Conservation (phyloP, 306 rosid genomes). For the Lithocarpus polystachyus region DNA sequence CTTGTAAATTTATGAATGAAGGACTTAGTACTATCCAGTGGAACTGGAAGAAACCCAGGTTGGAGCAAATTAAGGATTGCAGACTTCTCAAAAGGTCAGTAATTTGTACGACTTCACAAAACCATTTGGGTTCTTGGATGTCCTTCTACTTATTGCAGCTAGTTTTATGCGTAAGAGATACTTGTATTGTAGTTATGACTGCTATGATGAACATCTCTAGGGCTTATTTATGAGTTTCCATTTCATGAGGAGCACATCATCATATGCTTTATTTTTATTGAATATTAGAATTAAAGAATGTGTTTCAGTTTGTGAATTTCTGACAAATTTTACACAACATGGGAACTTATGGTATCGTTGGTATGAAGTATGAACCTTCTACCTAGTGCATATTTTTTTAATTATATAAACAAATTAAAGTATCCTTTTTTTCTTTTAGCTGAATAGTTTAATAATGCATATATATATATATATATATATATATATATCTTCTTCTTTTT, state of each 20-base stretch:
- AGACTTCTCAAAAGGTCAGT: background rate
- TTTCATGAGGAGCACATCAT: background rate
- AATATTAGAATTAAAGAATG: background rate
- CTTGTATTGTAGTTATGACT: background rate
- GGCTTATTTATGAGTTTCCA: background rate
- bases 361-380: too few relatives aligned
- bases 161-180: background rate
- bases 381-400: too few relatives aligned
- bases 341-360: background rate
- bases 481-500: background rate
- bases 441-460: background rate
- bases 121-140: background rate
- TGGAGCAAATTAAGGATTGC: background rate
- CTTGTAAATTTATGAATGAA: background rate
- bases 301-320: background rate
- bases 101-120: background rate
- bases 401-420: background rate
- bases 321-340: background rate
- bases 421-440: background rate
- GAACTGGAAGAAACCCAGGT: background rate
- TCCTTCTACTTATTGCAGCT: background rate
- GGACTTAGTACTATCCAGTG: background rate
- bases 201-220: background rate
- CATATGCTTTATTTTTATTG: background rate
- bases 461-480: too few relatives aligned